Base-by-base conservation (phyloP, 495 filamentous ascomycete genomes). In the Neurospora intermedia region DNA sequence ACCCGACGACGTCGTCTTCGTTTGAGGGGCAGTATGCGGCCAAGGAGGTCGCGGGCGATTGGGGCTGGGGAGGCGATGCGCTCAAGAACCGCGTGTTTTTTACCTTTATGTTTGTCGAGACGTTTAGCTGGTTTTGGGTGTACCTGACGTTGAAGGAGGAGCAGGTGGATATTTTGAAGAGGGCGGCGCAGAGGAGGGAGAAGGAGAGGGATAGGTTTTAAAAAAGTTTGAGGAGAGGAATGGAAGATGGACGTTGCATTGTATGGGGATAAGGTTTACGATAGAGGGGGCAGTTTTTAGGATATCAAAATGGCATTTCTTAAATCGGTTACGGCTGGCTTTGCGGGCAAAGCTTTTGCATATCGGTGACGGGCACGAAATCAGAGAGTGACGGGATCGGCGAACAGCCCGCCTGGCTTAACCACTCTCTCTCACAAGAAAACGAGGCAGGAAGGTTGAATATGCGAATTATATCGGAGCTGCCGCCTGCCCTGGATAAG, bases 101-200 rank as follows among this genome's bases (percentile, higher is more conserved):
- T 77, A 90, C 92, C 0, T 96, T 91, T 82, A 89, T 87, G 16
- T 94, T 96, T 78, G 79, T 96, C 82, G 94, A 97, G 84, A 90
- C 94, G 82, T 84, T 93, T 77, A 86, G 88, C 71, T 97, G 93
- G 94, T 92, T 96, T 79, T 97, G 93, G 93, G 91, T 92, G 35
- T 86, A 82, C 81, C 82, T 87, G 27, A 88, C 84, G 48, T 76
- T 89, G 75, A 83, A 84, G 72, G 85, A 88, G 75, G 85, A 88
- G 81, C 75, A 81, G 48, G 76, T 75, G 27, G 83, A 81, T 18
- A 71, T 85, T n/a, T 40, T 75, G 20, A 77, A 70, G 1, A 80
- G 72, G 1, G 73, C 71, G 4, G 76, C 41, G 35, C 76, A 69
- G 27, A 80, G 76, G 15, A 80, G 74, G 31, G 77, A 81, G 62